Conservation (phyloP, 257 asterid genomes). For the Salvia rosmarinus region DNA sequence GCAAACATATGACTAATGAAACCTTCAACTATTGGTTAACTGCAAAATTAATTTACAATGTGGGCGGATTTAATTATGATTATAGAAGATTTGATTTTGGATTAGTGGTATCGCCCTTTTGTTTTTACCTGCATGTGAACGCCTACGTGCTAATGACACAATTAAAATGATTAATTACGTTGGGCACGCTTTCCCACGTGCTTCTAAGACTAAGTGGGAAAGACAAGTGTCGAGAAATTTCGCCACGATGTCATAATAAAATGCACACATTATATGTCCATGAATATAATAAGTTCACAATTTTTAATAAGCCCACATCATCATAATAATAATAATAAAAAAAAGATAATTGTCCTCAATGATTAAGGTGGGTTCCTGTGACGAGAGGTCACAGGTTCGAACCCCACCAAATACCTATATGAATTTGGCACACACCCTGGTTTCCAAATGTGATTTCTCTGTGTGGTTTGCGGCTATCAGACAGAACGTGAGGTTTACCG, state of each 20-base stretch:
- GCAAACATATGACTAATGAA: constrained; percentile 31
- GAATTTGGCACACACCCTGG: too few relatives aligned
- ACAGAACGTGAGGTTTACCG: too few relatives aligned
- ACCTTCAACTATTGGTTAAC: background rate
- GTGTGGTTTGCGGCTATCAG: too few relatives aligned
- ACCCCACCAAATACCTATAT: too few relatives aligned
- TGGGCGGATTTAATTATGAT: constrained; percentile 20
- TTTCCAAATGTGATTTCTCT: too few relatives aligned
- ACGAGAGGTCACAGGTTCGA: too few relatives aligned
- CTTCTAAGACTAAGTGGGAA: background rate
- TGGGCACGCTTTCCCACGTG: background rate
- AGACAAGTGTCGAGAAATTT: background rate
- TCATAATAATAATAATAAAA: too few relatives aligned
- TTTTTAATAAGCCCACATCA: too few relatives aligned
- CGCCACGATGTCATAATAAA: background rate
- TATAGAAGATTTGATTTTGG: constrained; percentile 4
- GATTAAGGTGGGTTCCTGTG: too few relatives aligned
- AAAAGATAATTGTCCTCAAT: too few relatives aligned
- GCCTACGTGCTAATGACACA: constrained; percentile 16
- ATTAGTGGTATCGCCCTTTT: background rate
- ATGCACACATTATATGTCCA: background rate
- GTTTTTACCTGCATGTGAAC: constrained; percentile 39
- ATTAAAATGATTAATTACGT: background rate
- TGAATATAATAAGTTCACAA: background rate
- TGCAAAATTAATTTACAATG: background rate